Percentiles rank a stretch among this genome's conserved stretches.
phyloP scores from a whole-genome alignment of 2,329 filamentous ascomycete species.

The Trichoderma atrobrunneum region DNA sequence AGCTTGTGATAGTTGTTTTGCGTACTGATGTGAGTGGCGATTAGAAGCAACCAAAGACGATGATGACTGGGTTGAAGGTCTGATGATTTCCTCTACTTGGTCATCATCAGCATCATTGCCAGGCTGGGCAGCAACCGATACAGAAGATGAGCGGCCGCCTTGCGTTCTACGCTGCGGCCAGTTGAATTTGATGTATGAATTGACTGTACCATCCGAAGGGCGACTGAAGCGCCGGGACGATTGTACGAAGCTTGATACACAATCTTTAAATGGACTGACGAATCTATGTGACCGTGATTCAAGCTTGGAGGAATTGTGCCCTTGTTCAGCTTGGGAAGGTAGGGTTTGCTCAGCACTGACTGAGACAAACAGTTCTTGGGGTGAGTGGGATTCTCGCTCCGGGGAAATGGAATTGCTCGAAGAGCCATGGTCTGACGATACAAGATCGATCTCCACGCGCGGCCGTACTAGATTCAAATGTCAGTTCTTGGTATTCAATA shows the following conservation, averaged over 20 bases:
- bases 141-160: background rate
- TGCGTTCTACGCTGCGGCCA: slow-evolving; percentile 29
- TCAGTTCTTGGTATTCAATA: slow-evolving; percentile 29
- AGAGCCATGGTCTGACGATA: slow-evolving; percentile 18
- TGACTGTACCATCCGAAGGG: slow-evolving; percentile 35
- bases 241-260: slow-evolving; percentile 30
- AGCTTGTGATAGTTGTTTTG: background rate
- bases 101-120: background rate
- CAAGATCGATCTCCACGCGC: slow-evolving; percentile 20
- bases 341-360: slow-evolving; percentile 7
- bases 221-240: slow-evolving; percentile 28
- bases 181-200: slow-evolving; percentile 40
- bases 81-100: background rate
- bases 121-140: background rate
- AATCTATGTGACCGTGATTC: slow-evolving; percentile 14
- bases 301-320: slow-evolving; percentile 14
- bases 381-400: slow-evolving; percentile 18
- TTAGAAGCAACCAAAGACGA: background rate
- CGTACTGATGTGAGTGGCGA: background rate
- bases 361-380: slow-evolving; percentile 23
- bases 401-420: background rate
- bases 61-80: background rate
- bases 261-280: slow-evolving; percentile 35
- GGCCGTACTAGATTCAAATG: slow-evolving; percentile 28
- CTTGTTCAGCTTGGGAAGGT: slow-evolving; percentile 14